Evolutionary conservation across 2,329 filamentous ascomycete genomes (phyloP), one percentile per base, ranked within the genome.

Genomic region (Hymenoscyphus repandus): DNA sequence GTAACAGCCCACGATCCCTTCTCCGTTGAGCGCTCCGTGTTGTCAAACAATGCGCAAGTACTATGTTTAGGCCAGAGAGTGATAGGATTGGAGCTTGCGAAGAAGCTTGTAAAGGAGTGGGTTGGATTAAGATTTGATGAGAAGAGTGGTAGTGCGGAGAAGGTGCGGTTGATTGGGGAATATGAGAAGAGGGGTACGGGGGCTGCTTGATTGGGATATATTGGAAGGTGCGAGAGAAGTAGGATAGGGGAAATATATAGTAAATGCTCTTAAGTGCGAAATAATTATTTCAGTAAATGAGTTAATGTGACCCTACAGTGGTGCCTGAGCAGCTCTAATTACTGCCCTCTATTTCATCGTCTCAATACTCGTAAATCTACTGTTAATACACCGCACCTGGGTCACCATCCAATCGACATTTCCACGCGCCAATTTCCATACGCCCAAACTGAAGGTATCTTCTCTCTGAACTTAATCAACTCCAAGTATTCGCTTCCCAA

Each of bases 1-100:
- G 90, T 95, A 15, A 95, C 89, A 5, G 90, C 90, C 1, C 90
- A 95, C 68, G 90, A 95, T 66, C 85, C 83, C 58, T 95, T 91
- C 74, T 85, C 79, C 50, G 88, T 95, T 5, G 89, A 95, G 76
- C 74, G 88, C 45, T 83, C 86, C 17, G 79, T 95, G 10, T 71
- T 92, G 63, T 90, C 85, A 72, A 95, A 95, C 68, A 85, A 95
- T 66, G 88, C 88, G 2, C 89, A 95, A 71, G 88, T 95, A 31
- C 72, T 95, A 55, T 95, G 90, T 67, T 85, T 95, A 75, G 89
- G 89, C 0, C 86, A 95, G 77, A 74, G 89, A 18, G 89, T 95
- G 0, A 79, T 95, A 40, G 89, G 90, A 0, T 67, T 93, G 43
- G 90, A 95, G 72, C 70, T 95, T 38, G 89, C 89, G 39, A 79